Evolutionary conservation across 352 stramenopile species (phyloP).

Genomic region (Phytophthora fragariae): DNA sequence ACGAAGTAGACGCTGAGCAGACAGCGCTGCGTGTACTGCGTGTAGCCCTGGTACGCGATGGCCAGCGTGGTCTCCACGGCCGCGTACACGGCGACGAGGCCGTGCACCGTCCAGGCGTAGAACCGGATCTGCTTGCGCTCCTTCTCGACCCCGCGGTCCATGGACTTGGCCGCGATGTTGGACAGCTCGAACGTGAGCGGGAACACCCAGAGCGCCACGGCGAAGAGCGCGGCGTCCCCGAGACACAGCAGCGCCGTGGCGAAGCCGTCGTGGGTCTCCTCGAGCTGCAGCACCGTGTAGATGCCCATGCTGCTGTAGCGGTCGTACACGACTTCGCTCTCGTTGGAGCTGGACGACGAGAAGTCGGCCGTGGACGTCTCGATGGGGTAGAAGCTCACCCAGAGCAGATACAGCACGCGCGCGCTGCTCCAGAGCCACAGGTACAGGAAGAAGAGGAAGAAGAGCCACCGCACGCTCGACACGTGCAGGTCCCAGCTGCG

Average conservation of each 20-base stretch:
- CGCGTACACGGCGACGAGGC: slow-evolving; percentile 39
- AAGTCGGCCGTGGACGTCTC: slow-evolving; percentile 29
- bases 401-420: slow-evolving; percentile 55
- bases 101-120: slow-evolving; percentile 42
- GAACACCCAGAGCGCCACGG: slow-evolving; percentile 59
- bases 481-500: slow-evolving; percentile 57
- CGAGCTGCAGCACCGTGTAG: slow-evolving; percentile 49
- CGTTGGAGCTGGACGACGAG: slow-evolving; percentile 29
- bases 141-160: slow-evolving; percentile 57
- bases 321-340: slow-evolving; percentile 35
- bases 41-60: slow-evolving; percentile 52
- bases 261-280: slow-evolving; percentile 41
- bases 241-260: slow-evolving; percentile 44
- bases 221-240: slow-evolving; percentile 51
- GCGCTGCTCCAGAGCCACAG: slow-evolving; percentile 49
- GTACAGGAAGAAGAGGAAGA: slow-evolving; percentile 67
- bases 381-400: slow-evolving; percentile 42
- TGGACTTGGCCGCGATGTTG: slow-evolving; percentile 58
- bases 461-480: slow-evolving; percentile 69
- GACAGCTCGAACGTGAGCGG: slow-evolving; percentile 55
- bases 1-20: slow-evolving; percentile 54
- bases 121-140: slow-evolving; percentile 48
- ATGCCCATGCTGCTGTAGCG: slow-evolving; percentile 55
- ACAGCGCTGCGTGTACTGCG: slow-evolving; percentile 52
- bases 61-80: slow-evolving; percentile 42